Conservation (phyloP, 768 basidiomycete genomes). For the Suillus tomentosus region DNA sequence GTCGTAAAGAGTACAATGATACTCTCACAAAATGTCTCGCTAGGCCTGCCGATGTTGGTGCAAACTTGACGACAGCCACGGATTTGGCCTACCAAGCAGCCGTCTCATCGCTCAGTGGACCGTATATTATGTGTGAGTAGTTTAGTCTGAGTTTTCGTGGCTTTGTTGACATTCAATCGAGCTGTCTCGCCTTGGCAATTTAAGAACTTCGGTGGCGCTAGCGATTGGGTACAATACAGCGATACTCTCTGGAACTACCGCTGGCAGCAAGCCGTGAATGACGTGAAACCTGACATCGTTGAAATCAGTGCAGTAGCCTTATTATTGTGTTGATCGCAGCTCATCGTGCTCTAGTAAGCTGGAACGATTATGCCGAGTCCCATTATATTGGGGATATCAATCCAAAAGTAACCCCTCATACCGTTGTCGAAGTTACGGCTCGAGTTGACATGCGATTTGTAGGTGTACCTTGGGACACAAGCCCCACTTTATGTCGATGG, state of each 20-base stretch:
- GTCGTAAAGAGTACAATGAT: neutral
- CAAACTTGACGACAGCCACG: constrained; percentile 25
- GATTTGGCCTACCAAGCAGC: constrained; percentile 31
- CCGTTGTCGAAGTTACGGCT: neutral
- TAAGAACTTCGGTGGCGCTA: constrained; percentile 21
- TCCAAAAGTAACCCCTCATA: constrained; percentile 15
- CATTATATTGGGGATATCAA: constrained; percentile 42
- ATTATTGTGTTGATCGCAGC: constrained; percentile 1
- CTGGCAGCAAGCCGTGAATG: constrained; percentile 28
- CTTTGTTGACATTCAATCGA: constrained; percentile 2
- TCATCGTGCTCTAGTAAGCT: constrained; percentile 21
- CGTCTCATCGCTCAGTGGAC: constrained; percentile 22
- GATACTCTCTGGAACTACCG: constrained; percentile 32
- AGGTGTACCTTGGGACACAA: constrained; percentile 20
- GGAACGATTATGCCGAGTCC: constrained; percentile 24
- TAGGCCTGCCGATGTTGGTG: constrained; percentile 25
- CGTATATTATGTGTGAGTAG: constrained; percentile 32
- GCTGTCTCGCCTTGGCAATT: constrained; percentile 27
- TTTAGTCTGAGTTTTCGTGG: neutral
- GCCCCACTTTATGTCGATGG: constrained; percentile 30
- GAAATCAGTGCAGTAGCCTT: constrained; percentile 23
- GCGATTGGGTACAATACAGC: constrained; percentile 25
- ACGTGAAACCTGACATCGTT: constrained; percentile 28
- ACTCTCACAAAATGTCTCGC: constrained; percentile 6
- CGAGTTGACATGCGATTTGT: neutral